phyloP scores from a whole-genome alignment of 176 grass and related monocot species.

The Carex cristatella region DNA sequence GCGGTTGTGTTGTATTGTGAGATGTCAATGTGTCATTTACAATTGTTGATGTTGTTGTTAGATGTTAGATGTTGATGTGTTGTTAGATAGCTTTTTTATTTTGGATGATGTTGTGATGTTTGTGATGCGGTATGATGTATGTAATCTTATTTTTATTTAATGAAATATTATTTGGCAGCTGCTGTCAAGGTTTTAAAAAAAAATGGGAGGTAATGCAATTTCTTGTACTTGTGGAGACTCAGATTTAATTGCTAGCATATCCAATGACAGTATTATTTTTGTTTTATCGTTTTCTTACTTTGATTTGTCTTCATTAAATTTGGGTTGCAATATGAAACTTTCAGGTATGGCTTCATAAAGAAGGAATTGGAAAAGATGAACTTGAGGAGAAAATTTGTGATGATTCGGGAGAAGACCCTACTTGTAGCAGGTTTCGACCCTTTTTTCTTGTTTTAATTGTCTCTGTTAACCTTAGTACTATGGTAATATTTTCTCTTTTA shows the following conservation, averaged over 20 bases:
- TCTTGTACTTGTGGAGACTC: background rate
- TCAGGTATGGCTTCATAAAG: slow-evolving; percentile 74
- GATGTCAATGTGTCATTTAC: no score
- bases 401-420: slow-evolving; percentile 76
- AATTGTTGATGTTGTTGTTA: no score
- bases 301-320: background rate
- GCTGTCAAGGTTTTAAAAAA: no score
- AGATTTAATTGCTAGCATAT: background rate
- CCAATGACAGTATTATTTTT: slow-evolving; percentile 2
- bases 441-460: slow-evolving; percentile 29
- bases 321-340: background rate
- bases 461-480: background rate
- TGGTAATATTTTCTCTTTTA: background rate
- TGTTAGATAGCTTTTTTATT: no score
- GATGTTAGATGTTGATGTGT: no score
- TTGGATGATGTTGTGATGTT: no score
- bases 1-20: no score
- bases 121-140: no score
- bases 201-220: background rate
- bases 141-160: no score
- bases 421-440: slow-evolving; percentile 64
- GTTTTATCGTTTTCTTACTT: background rate
- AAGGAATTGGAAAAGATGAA: slow-evolving; percentile 34
- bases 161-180: no score
- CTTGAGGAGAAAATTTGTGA: slow-evolving; percentile 61